phyloP scores from a whole-genome alignment of 2,329 filamentous ascomycete species.

The Trichoderma sp. region DNA sequence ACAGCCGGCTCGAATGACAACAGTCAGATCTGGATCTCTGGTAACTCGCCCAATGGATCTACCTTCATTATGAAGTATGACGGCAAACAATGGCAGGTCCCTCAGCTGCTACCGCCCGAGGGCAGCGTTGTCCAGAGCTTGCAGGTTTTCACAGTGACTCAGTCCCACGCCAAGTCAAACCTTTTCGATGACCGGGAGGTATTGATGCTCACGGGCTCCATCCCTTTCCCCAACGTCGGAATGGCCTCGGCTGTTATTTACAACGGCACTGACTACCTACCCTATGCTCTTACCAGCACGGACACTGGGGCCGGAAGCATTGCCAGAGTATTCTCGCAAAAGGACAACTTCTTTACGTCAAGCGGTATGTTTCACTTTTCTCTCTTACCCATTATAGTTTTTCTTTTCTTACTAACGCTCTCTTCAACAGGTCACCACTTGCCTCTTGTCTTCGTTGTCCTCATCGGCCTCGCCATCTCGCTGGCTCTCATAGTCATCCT shows the following conservation, averaged over 20 bases:
- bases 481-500: constrained; percentile 75
- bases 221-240: constrained; percentile 73
- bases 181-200: constrained; percentile 66
- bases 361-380: constrained; percentile 45
- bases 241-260: constrained; percentile 83
- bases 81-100: constrained; percentile 65
- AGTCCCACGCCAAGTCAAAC: constrained; percentile 62
- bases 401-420: background rate
- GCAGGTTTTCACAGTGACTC: constrained; percentile 72
- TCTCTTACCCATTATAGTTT: background rate
- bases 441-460: constrained; percentile 72
- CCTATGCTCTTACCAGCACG: constrained; percentile 72
- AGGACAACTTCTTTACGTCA: constrained; percentile 69
- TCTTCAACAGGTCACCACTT: constrained; percentile 44
- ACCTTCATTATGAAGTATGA: constrained; percentile 82
- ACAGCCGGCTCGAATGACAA: constrained; percentile 70
- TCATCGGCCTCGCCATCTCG: constrained; percentile 77
- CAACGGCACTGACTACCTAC: constrained; percentile 74
- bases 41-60: constrained; percentile 61
- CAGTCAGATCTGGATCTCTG: constrained; percentile 78
- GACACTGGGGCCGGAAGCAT: constrained; percentile 70
- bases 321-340: constrained; percentile 79
- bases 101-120: constrained; percentile 60
- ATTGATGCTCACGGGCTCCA: constrained; percentile 80
- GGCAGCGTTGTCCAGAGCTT: constrained; percentile 73